Evolutionary conservation across 306 rosid species (phyloP).

Genomic region (Cucurbita argyrosperma): DNA sequence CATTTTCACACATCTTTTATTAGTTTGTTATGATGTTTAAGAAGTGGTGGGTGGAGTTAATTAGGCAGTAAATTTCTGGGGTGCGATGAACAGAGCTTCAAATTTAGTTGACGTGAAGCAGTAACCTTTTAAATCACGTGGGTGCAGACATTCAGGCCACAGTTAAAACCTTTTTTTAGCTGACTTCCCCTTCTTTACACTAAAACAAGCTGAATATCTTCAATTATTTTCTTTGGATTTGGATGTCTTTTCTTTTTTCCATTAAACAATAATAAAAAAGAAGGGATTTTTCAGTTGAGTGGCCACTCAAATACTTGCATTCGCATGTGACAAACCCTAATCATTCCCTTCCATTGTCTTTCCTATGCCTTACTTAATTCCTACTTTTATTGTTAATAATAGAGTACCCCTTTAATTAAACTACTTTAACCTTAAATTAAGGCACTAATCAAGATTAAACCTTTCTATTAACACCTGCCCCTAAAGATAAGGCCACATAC

Average conservation of each 20-base stretch:
- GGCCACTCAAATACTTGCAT: constrained; percentile 33
- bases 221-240: constrained; percentile 2
- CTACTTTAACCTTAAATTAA: background rate
- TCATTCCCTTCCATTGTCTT: constrained; percentile 56
- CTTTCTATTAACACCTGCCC: background rate
- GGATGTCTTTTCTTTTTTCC: background rate
- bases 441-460: background rate
- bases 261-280: background rate
- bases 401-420: background rate
- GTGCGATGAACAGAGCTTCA: background rate
- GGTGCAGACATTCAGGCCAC: no score
- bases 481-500: background rate
- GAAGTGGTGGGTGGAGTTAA: background rate
- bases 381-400: background rate
- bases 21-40: no score
- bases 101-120: background rate
- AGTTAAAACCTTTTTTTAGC: background rate
- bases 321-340: constrained; percentile 35
- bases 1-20: no score
- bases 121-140: background rate
- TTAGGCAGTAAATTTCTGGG: background rate
- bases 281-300: constrained; percentile 15
- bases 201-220: background rate
- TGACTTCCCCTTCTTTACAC: background rate
- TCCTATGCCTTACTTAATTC: constrained; percentile 18